Base-by-base conservation (phyloP, 2,329 filamentous ascomycete species). In the Dryadomyces quercivorus region DNA sequence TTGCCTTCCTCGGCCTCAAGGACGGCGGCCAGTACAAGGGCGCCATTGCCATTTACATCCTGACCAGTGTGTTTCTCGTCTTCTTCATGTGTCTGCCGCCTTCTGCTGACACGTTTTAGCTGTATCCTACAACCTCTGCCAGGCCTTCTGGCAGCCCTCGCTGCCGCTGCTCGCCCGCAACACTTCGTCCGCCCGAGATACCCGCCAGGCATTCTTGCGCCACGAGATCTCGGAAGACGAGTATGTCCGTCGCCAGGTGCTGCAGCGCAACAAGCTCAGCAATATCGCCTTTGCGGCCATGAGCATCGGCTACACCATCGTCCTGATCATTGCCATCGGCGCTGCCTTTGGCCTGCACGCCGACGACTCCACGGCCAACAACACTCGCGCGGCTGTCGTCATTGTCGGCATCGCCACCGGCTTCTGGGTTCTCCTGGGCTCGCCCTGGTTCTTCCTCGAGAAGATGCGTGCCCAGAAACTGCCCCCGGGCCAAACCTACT, bases 391-490 rank as follows among this genome's bases (percentile, higher is more conserved):
- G 13, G 18, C 48, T 12, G 48, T 44, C 34, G 45, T 53, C 1
- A 34, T 53, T 10, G 42, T 53, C 10, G 52, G 44, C 21, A 49
- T 53, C 20, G 52, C 45, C 12, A 49, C n/a, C 8, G 43, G 52
- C 34, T 20, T 53, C 31, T 53, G 52, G 52, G 13, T 53, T 31
- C 44, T 53, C 15, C 44, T 53, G 26, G 60, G 59, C 8, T 48
- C 61, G 5, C 60, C 60, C 2, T 62, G 61, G 56, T 62, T 62
- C 40, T 49, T 61, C n/a, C 55, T 62, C 13, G 59, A 62, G 51
- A 60, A 60, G 54, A 57, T 59, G 42, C 52, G 60, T 7, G 59
- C 60, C 8, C 60, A 62, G 52, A 58, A 62, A 2, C 50, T 55
- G 56, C 52, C 9, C 26, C 36, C 34, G 16, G 45, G 16, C 31